Percentiles rank a stretch among this genome's conserved stretches.
phyloP scores from a whole-genome alignment of 768 basidiomycete species.

The Leccinum obscurum region DNA sequence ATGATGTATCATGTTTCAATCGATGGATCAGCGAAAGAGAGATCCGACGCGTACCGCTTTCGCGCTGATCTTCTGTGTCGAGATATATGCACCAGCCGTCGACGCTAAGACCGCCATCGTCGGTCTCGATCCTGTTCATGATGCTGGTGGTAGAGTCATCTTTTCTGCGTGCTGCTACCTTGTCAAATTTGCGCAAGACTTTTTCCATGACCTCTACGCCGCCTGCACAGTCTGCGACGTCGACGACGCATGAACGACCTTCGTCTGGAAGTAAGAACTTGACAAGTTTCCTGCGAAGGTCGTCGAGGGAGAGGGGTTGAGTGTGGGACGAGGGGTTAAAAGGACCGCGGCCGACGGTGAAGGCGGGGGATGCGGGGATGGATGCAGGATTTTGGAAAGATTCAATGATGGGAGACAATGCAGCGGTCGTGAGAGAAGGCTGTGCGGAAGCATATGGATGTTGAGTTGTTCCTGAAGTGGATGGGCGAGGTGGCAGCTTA shows the following conservation, averaged over 20 bases:
- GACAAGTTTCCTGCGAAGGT: conserved; percentile 79
- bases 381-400: conserved; percentile 40
- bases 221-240: conserved; percentile 75
- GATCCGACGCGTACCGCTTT: conserved; percentile 42
- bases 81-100: conserved; percentile 90
- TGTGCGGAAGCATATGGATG: conserved; percentile 67
- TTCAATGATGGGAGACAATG: conserved; percentile 76
- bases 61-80: conserved; percentile 55
- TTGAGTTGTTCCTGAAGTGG: conserved; percentile 41
- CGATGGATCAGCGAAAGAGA: background rate
- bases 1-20: background rate
- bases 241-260: conserved; percentile 72
- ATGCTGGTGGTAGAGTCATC: conserved; percentile 43
- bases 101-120: conserved; percentile 74
- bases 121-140: conserved; percentile 59
- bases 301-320: conserved; percentile 61
- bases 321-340: conserved; percentile 48
- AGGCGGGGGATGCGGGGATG: conserved; percentile 52
- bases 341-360: conserved; percentile 60
- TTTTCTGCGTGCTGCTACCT: conserved; percentile 44
- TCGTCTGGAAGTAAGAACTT: conserved; percentile 89
- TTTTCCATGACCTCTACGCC: conserved; percentile 88
- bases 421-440: conserved; percentile 38
- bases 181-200: conserved; percentile 88
- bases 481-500: conserved; percentile 47